Percentiles rank a stretch among this genome's conserved stretches.
These are phyloP conservation scores for Penicillium polonicum DNA, from an alignment of 2,329 filamentous ascomycete genomes.

Conservation along the genomic window DNA sequence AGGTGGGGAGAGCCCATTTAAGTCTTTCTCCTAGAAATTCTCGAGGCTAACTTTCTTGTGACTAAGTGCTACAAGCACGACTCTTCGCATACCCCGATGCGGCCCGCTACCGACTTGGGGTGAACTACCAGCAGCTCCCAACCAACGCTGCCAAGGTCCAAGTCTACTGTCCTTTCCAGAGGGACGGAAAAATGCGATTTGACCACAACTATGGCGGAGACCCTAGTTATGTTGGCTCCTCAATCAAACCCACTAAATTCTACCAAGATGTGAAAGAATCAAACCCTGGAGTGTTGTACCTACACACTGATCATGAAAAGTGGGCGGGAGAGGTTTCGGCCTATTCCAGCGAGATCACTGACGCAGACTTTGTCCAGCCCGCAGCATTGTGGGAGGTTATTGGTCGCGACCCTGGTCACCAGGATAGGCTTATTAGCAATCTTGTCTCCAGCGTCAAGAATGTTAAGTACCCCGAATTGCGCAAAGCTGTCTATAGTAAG, in stretches of 20 bases:
- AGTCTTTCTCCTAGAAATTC: background rate
- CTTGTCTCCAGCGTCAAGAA: slow-evolving; percentile 22
- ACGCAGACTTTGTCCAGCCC: slow-evolving; percentile 34
- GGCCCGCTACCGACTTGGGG: slow-evolving; percentile 42
- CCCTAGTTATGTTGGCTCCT: slow-evolving; percentile 52
- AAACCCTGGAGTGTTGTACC: slow-evolving; percentile 8
- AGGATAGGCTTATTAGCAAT: slow-evolving; percentile 34
- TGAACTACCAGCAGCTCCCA: slow-evolving; percentile 45
- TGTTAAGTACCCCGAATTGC: slow-evolving; percentile 24
- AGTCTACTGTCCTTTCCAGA: slow-evolving; percentile 54
- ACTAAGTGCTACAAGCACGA: slow-evolving; percentile 57
- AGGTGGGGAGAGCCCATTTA: background rate
- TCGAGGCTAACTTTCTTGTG: background rate
- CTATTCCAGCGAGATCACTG: slow-evolving; percentile 23
- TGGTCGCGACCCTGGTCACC: slow-evolving; percentile 33
- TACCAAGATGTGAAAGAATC: background rate
- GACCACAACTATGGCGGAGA: slow-evolving; percentile 58
- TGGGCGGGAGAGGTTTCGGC: slow-evolving; percentile 28
- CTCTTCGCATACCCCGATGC: slow-evolving; percentile 62
- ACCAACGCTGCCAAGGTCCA: slow-evolving; percentile 37
- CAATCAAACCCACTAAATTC: slow-evolving; percentile 27
- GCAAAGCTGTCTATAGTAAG: slow-evolving; percentile 31
- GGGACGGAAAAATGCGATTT: slow-evolving; percentile 41
- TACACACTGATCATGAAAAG: slow-evolving; percentile 31
- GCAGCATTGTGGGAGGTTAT: slow-evolving; percentile 34